Evolutionary conservation across 805 yeast species (phyloP).

Genomic region (Soucietia sequanensis): DNA sequence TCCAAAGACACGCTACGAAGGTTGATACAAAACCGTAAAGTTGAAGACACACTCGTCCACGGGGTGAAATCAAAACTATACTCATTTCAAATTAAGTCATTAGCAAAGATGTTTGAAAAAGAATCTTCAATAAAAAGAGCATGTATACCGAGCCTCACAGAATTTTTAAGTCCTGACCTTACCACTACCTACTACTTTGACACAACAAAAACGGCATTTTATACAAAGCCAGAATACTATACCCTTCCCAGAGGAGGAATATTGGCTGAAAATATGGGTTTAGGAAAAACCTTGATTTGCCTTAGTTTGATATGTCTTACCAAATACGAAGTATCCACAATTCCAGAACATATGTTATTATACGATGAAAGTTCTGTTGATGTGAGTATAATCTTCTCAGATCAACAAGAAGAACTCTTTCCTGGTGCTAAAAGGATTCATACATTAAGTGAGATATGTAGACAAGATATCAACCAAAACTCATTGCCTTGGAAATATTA

Average conservation of each 20-base stretch:
- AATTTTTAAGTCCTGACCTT: conserved; percentile 17
- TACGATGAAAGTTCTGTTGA: conserved; percentile 8
- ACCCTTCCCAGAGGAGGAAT: conserved; percentile 59
- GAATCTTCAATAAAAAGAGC: conserved; percentile 39
- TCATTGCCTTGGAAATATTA: conserved; percentile 62
- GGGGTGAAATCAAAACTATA: conserved; percentile 56
- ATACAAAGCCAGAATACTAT: conserved; percentile 39
- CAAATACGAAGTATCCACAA: conserved; percentile 47
- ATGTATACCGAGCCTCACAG: conserved; percentile 34
- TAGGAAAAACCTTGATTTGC: conserved; percentile 63
- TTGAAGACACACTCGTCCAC: conserved; percentile 11
- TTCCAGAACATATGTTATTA: conserved; percentile 35
- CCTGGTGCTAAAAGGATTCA: conserved; percentile 1
- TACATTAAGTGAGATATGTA: conserved; percentile 40
- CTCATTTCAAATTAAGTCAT: conserved; percentile 59
- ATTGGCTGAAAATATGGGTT: conserved; percentile 67
- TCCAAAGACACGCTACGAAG: conserved; percentile 17
- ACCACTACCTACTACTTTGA: conserved; percentile 34
- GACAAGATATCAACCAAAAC: conserved; percentile 37
- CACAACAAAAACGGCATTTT: conserved; percentile 25
- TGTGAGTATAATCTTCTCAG: neutral
- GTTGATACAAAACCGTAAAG: conserved; percentile 13
- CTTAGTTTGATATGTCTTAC: conserved; percentile 56
- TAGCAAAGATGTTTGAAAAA: conserved; percentile 56
- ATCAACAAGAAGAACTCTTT: neutral